Conservation (phyloP, 176 grass and related monocot genomes). For the Raddia distichophylla region DNA sequence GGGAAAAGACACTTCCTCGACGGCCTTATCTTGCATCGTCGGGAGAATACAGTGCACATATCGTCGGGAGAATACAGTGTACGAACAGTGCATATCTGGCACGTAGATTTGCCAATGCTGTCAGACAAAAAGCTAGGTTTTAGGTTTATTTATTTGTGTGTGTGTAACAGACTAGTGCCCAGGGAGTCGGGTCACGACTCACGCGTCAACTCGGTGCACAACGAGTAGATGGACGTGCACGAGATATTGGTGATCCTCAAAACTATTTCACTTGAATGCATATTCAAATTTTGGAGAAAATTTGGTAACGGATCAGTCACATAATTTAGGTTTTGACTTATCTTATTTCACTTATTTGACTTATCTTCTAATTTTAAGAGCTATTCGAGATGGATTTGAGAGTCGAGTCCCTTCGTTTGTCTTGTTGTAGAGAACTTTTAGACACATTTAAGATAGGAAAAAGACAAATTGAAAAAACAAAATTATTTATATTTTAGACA, state of each 20-base stretch:
- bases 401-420: neutral
- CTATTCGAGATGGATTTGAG: no score
- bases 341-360: no score
- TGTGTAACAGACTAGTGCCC: conserved; percentile 10
- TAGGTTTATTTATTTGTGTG: neutral
- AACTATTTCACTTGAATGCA: neutral
- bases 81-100: no score
- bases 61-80: no score
- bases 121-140: neutral
- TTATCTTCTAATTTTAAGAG: no score
- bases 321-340: neutral
- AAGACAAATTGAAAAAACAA: no score
- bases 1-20: no score
- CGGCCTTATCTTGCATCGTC: no score
- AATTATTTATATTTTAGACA: neutral
- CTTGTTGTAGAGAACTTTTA: no score
- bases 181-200: conserved; percentile 38
- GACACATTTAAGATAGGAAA: no score
- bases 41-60: no score
- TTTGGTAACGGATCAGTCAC: neutral
- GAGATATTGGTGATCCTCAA: neutral
- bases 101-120: no score
- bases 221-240: conserved; percentile 37
- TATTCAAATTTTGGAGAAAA: neutral
- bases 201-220: conserved; percentile 23